Percentiles rank a stretch among this genome's conserved stretches.
These are phyloP conservation scores for Microdochium paspali DNA, from an alignment of 2,329 filamentous ascomycete genomes.

Conservation along the genomic window DNA sequence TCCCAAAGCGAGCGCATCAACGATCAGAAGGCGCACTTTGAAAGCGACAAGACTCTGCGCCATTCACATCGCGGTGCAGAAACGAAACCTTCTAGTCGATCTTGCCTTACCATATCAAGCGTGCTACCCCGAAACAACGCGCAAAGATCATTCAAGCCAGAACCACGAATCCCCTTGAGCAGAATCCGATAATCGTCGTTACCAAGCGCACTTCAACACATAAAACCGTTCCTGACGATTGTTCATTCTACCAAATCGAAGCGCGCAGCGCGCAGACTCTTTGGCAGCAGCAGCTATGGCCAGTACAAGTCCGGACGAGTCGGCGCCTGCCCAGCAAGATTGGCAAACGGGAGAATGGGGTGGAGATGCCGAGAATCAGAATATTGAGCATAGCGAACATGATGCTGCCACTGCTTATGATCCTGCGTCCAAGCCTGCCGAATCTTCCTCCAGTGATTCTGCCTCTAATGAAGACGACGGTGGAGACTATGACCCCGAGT, in stretches of 20 bases:
- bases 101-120: too few relatives aligned
- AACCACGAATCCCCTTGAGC: too few relatives aligned
- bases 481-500: constrained; percentile 50
- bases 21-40: too few relatives aligned
- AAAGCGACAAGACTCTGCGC: too few relatives aligned
- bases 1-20: too few relatives aligned
- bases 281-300: background rate
- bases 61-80: too few relatives aligned
- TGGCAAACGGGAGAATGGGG: constrained; percentile 44
- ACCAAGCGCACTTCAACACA: too few relatives aligned
- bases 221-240: background rate
- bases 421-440: constrained; percentile 24
- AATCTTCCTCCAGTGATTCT: constrained; percentile 35
- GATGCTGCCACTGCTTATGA: constrained; percentile 31
- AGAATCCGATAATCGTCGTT: too few relatives aligned
- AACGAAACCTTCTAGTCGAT: too few relatives aligned
- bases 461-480: constrained; percentile 37
- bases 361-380: constrained; percentile 43
- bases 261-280: background rate
- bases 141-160: too few relatives aligned
- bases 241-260: background rate
- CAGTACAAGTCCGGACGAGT: background rate
- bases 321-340: background rate
- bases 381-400: constrained; percentile 45
- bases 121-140: too few relatives aligned